Percentiles rank a stretch among this genome's conserved stretches.
These are phyloP conservation scores for Aureobasidium sp. DNA, from an alignment of 2,329 filamentous ascomycete genomes.

Conservation along the genomic window DNA sequence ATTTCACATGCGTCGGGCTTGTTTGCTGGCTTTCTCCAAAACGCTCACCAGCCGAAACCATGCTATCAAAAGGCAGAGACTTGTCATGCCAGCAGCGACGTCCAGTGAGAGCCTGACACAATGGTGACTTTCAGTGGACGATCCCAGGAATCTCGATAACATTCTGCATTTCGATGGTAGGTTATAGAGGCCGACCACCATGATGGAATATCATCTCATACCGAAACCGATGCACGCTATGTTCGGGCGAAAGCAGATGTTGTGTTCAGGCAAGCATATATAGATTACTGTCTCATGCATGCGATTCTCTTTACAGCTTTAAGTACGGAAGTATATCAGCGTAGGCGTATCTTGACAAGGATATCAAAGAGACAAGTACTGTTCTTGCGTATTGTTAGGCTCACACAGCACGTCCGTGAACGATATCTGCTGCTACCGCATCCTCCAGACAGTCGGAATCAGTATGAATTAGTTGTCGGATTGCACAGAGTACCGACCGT, in stretches of 20 bases:
- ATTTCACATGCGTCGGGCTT: conserved; percentile 1
- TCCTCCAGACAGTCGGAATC: background rate
- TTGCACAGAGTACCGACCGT: background rate
- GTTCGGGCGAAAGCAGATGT: background rate
- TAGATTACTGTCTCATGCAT: background rate
- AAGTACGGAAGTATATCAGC: background rate
- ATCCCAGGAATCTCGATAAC: background rate
- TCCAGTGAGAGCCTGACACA: background rate
- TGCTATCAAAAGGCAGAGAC: background rate
- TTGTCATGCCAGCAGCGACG: background rate
- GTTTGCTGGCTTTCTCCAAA: background rate
- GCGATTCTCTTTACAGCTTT: background rate
- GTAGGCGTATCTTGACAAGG: background rate
- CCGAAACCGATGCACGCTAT: background rate
- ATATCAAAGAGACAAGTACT: background rate
- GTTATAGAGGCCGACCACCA: background rate
- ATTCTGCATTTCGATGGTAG: background rate
- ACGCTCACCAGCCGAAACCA: background rate
- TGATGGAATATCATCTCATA: background rate
- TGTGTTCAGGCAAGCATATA: background rate
- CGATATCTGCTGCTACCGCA: background rate
- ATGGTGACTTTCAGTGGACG: background rate
- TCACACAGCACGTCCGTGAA: background rate
- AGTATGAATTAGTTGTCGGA: background rate
- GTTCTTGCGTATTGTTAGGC: background rate